Percentiles rank a stretch among this genome's conserved stretches.
Evolutionary conservation across 1,139 yeast species (phyloP).

Genomic region (Petasospora rhodanensis): DNA sequence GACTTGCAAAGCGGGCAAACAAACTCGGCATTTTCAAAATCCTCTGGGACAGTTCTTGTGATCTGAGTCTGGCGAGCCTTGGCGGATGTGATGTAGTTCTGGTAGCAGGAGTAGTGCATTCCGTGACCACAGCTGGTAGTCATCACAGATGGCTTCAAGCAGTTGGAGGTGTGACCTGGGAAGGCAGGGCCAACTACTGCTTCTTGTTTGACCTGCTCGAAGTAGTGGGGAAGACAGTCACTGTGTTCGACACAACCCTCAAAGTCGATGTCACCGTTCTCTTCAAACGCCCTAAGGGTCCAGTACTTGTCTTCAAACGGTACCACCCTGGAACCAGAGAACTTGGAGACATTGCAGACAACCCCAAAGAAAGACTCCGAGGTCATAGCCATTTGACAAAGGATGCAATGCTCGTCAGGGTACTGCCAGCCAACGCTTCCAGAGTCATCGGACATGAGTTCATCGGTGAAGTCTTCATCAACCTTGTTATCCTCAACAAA

Average conservation of each 20-base stretch:
- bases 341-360: conserved; percentile 52
- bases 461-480: conserved; percentile 29
- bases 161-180: conserved; percentile 8
- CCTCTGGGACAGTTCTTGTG: conserved; percentile 79
- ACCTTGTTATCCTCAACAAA: conserved; percentile 53
- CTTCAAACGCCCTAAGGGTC: conserved; percentile 62
- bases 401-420: conserved; percentile 78
- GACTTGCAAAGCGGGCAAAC: conserved; percentile 91
- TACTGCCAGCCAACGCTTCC: conserved; percentile 52
- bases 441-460: conserved; percentile 36
- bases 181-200: conserved; percentile 71
- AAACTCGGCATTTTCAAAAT: conserved; percentile 65
- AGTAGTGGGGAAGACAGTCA: conserved; percentile 36
- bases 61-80: conserved; percentile 62
- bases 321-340: conserved; percentile 58
- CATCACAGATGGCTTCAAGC: conserved; percentile 28
- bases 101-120: conserved; percentile 78
- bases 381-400: conserved; percentile 80
- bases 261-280: conserved; percentile 45
- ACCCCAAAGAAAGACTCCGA: conserved; percentile 69
- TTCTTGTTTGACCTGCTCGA: conserved; percentile 35
- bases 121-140: conserved; percentile 92
- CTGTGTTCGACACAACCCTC: conserved; percentile 26
- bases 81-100: conserved; percentile 53
- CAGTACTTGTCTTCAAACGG: conserved; percentile 65